Base-by-base conservation (phyloP, 352 stramenopile species). In the Phytophthora rubi region DNA sequence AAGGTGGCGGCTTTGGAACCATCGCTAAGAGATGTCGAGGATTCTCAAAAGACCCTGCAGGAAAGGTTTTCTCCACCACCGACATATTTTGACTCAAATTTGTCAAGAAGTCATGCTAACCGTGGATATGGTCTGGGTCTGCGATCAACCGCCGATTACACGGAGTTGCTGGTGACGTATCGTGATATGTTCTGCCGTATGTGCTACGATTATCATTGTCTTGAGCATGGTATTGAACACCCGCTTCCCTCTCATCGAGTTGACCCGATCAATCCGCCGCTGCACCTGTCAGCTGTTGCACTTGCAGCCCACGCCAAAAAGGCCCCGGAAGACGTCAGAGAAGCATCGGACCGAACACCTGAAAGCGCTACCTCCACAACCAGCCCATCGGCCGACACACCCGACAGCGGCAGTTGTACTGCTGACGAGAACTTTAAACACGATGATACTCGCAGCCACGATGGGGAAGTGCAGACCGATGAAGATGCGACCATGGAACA, bases 191-290 rank as follows among this genome's bases (percentile, higher is more conserved):
- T 98, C 60, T 98, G 94, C 70, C 82, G 90, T 33, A 89, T 93
- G 76, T 98, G 94, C 72, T 98, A 98, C 72, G 89, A 85, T 49
- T 98, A 98, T 70, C 92, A 98, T 71, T 98, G 94, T 62, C 84
- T 90, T 21, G 75, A 96, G 44, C 94, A 98, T 72, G 92, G 92
- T 0, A 96, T 93, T 59, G 75, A 95, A 67, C 87, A 92, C 35
- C 85, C 87, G 13, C 79, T 91, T 65, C 85, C 83, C 0, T 79
- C 63, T 16, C 67, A 71, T 32, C 82, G 87, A 33, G 71, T 82
- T 8, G 85, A 95, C 58, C 87, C 87, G n/a, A 65, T 87, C 23
- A 85, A 92, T 23, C 86, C 87, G 2, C 62, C 67, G 0, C 57
- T 86, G n/a, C 71, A 76, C 5, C 67, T 88, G 30, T 85, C 85